Base-by-base conservation (phyloP, 2,329 filamentous ascomycete genomes). In the Fusarium gaditjirri region DNA sequence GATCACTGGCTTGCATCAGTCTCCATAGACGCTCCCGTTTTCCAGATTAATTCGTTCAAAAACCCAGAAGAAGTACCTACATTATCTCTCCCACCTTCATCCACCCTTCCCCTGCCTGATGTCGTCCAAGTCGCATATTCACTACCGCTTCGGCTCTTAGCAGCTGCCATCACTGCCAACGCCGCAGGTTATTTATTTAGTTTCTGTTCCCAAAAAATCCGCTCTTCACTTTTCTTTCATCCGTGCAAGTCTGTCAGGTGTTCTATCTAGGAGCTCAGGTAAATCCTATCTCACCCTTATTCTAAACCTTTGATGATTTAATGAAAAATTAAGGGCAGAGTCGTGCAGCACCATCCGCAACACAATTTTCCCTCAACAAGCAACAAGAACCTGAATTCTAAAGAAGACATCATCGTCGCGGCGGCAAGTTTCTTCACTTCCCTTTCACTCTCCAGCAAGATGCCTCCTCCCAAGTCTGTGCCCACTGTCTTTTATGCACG, bases 401-500 rank as follows among this genome's bases (percentile, higher is more conserved):
- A 27, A 12, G 13, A 29, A 13, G 16, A 12, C n/a, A 8, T 38
- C 16, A 19, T 54, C 23, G 23, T 19, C 8, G 5, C 19, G 9
- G 11, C 12, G 6, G 10, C 36, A 29, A n/a, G 8, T 47, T 3
- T 27, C 29, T 25, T 61, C 12, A 17, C 10, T 13, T 33, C 35
- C 29, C 16, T 23, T 36, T 36, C 25, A 14, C 19, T 49, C 33
- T 17, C 10, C 43, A 38, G 7, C 16, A 47, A 54, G 14, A 78
- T 76, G 75, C n/a, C 76, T n/a, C 12, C 43, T 42, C 2, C 43
- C 31, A 42, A 46, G n/a, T 44, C 44, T 13, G 17, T 25, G 1
- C 23, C 55, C 3, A 75, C 75, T 23, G 68, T 78, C 7, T 76
- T 78, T 60, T 61, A 71, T 31, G 75, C 72, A 57, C 73, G 72